phyloP scores from a whole-genome alignment of 192 early-diverging fungal genomes.

The Allomyces javanicus region DNA sequence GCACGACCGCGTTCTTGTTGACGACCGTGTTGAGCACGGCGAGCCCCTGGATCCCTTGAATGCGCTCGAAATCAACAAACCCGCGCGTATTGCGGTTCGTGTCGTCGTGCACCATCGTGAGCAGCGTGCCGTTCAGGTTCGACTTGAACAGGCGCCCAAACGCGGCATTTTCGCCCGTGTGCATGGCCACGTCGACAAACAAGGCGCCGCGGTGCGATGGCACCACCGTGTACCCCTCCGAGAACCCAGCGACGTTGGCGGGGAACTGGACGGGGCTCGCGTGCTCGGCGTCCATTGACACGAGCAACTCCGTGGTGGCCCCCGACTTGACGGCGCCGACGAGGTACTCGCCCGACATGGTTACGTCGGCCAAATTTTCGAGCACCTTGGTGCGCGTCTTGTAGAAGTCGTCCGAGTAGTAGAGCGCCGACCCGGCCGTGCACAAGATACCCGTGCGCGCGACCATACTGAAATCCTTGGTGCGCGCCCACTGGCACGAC shows the following conservation, averaged over 20 bases:
- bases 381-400: neutral
- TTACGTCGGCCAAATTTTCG: neutral
- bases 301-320: neutral
- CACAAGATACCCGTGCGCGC: neutral
- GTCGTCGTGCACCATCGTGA: conserved; percentile 48
- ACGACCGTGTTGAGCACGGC: conserved; percentile 70
- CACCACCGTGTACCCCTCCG: neutral
- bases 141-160: conserved; percentile 71
- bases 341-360: neutral
- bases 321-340: neutral
- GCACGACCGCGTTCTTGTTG: conserved; percentile 44
- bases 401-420: neutral
- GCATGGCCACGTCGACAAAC: conserved; percentile 20
- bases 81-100: conserved; percentile 57
- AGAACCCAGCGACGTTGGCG: neutral
- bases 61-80: conserved; percentile 76
- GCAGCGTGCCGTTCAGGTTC: conserved; percentile 65
- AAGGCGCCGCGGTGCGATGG: conserved; percentile 7
- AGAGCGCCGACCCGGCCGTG: neutral
- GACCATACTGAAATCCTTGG: neutral
- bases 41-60: conserved; percentile 68
- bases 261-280: neutral
- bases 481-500: neutral
- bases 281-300: neutral
- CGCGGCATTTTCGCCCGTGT: conserved; percentile 13